A percentile compares a stretch with the other conserved stretches of the same genome.
phyloP scores from a whole-genome alignment of 129 eudicot species.

The Chrysanthemum lavandulifolium region DNA sequence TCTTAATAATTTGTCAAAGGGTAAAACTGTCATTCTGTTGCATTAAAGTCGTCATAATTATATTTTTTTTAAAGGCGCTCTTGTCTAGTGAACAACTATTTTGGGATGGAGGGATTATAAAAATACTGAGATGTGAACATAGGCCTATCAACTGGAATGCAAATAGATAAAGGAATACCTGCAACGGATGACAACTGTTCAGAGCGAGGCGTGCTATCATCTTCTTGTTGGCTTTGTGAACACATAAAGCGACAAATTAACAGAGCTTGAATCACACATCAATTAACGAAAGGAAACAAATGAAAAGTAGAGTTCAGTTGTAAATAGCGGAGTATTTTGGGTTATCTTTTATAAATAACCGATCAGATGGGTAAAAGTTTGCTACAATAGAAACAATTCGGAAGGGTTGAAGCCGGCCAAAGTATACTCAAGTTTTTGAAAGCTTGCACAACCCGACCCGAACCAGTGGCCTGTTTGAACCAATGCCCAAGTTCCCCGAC shows the following conservation, averaged over 20 bases:
- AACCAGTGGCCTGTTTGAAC: background rate
- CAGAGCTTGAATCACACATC: constrained; percentile 8
- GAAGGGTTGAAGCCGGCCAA: background rate
- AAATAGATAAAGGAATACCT: constrained; percentile 43
- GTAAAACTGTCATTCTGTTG: background rate
- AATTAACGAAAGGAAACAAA: constrained; percentile 9
- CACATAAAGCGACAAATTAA: constrained; percentile 21
- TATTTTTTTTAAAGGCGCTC: too few relatives aligned
- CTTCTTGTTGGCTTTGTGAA: constrained; percentile 57
- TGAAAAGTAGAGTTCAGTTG: background rate
- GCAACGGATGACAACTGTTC: constrained; percentile 52
- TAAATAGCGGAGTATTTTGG: background rate
- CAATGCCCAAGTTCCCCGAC: background rate
- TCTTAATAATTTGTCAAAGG: background rate
- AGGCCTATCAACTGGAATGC: background rate
- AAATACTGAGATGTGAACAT: background rate
- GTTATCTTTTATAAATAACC: background rate
- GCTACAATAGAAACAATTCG: background rate
- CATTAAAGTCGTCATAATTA: too few relatives aligned
- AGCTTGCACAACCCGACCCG: background rate
- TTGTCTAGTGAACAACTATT: background rate
- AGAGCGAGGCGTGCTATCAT: constrained; percentile 44
- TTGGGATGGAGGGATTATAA: background rate
- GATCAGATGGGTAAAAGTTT: background rate
- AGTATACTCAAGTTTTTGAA: background rate